Conservation (phyloP, 495 filamentous ascomycete species). For the Penicillium paradoxum region DNA sequence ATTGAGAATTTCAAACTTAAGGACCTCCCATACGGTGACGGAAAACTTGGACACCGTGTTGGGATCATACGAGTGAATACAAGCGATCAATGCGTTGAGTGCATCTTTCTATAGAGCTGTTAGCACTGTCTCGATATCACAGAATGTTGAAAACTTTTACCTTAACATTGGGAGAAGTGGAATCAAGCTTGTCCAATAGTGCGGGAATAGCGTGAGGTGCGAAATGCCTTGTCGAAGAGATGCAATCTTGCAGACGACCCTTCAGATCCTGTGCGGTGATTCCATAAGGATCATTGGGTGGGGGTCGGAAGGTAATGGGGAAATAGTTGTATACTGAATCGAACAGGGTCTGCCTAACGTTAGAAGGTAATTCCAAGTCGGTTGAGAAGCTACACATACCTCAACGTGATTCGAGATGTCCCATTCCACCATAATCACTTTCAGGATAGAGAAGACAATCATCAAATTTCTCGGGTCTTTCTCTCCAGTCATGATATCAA, state of each 20-base stretch:
- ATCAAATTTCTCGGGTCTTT: conserved; percentile 76
- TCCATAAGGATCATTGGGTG: conserved; percentile 69
- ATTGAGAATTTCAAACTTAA: conserved; percentile 75
- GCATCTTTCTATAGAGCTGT: conserved; percentile 57
- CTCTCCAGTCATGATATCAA: conserved; percentile 66
- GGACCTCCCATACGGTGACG: conserved; percentile 64
- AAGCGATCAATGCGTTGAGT: conserved; percentile 59
- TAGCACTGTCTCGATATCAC: conserved; percentile 15
- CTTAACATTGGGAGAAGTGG: conserved; percentile 69
- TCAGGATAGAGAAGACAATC: conserved; percentile 70
- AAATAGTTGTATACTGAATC: conserved; percentile 77
- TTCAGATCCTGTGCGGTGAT: conserved; percentile 73
- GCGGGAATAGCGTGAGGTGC: conserved; percentile 65
- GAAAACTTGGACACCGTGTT: conserved; percentile 63
- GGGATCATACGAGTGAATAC: conserved; percentile 55
- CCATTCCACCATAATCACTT: conserved; percentile 71
- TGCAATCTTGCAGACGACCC: conserved; percentile 62
- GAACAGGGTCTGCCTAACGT: conserved; percentile 52
- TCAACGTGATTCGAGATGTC: conserved; percentile 58
- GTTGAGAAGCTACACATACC: conserved; percentile 34
- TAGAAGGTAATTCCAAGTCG: conserved; percentile 49
- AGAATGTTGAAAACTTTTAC: conserved; percentile 26
- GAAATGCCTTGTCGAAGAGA: conserved; percentile 62
- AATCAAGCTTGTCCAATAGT: conserved; percentile 71
- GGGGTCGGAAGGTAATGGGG: conserved; percentile 71